A percentile compares a stretch with the other conserved stretches of the same genome.
Conservation (phyloP, 129 eudicot genomes). For the Lactuca sativa region DNA sequence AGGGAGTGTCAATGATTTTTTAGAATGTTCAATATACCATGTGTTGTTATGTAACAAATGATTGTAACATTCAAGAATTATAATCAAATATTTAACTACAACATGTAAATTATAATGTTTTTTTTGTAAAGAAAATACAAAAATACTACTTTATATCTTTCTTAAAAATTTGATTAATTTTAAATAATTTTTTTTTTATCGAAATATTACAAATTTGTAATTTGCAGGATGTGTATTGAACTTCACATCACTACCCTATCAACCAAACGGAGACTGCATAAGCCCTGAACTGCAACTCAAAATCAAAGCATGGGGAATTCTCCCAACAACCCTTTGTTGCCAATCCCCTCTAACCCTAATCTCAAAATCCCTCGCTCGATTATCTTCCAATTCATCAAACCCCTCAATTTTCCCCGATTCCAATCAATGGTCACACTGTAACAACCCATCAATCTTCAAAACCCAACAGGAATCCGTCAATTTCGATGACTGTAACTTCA, state of each 20-base stretch:
- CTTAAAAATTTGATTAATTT: no score
- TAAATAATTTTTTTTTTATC: no score
- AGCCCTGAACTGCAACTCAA: slow-evolving; percentile 18
- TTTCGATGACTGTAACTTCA: slow-evolving; percentile 37
- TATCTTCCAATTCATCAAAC: neutral
- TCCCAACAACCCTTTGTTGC: slow-evolving; percentile 56
- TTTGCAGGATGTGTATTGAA: slow-evolving; percentile 52
- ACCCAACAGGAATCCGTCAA: slow-evolving; percentile 32
- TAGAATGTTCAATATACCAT: no score
- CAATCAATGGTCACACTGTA: slow-evolving; percentile 43
- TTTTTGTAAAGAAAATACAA: no score
- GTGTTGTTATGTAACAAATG: no score
- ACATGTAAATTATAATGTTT: no score
- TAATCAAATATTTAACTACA: no score
- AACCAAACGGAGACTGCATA: slow-evolving; percentile 57
- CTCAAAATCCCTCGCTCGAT: slow-evolving; percentile 44
- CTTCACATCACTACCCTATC: slow-evolving; percentile 51
- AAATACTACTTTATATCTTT: no score
- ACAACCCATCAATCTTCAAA: slow-evolving; percentile 21
- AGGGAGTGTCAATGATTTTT: no score
- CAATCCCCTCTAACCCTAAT: slow-evolving; percentile 42
- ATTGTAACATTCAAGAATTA: no score
- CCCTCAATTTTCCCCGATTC: slow-evolving; percentile 34
- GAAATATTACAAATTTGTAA: neutral
- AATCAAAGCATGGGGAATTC: slow-evolving; percentile 46